These are phyloP conservation scores for Cytospora chrysosperma DNA, from an alignment of 2,329 filamentous ascomycete genomes.

Conservation along the genomic window DNA sequence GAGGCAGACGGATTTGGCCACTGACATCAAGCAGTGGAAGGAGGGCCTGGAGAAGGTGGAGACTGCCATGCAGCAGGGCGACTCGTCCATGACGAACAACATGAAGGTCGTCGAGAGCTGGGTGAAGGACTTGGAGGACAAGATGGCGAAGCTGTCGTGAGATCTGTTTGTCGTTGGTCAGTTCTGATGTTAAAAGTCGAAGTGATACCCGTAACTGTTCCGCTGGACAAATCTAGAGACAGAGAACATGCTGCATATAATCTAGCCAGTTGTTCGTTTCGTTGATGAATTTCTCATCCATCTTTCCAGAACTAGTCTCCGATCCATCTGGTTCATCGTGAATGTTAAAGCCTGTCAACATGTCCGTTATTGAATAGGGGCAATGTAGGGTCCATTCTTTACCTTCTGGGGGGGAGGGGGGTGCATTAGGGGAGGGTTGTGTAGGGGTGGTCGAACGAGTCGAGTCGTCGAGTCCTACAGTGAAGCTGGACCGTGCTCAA, in stretches of 20 bases:
- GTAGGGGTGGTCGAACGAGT: not conserved
- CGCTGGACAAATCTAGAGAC: not conserved
- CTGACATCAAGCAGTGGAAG: slow-evolving; percentile 58
- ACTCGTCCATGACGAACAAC: slow-evolving; percentile 72
- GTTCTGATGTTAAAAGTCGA: slow-evolving; percentile 27
- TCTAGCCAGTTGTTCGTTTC: not conserved
- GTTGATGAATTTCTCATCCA: not conserved
- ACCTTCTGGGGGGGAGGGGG: not conserved
- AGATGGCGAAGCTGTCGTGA: slow-evolving; percentile 61
- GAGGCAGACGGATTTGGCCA: slow-evolving; percentile 76
- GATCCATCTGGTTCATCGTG: not conserved
- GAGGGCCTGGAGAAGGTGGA: slow-evolving; percentile 26
- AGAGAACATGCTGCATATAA: not conserved
- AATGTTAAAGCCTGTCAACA: not conserved
- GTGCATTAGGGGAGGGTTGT: not conserved
- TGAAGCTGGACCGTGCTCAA: slow-evolving; percentile 1
- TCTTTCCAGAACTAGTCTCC: not conserved
- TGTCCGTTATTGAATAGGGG: not conserved
- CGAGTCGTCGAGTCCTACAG: too few relatives aligned
- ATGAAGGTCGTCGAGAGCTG: slow-evolving; percentile 82
- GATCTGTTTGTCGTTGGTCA: slow-evolving; percentile 15
- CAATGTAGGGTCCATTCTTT: not conserved
- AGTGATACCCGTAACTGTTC: slow-evolving; percentile 38
- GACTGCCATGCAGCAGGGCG: slow-evolving; percentile 66
- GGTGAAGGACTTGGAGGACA: slow-evolving; percentile 82